These are phyloP conservation scores for Priceomyces medius DNA, from an alignment of 805 yeast species.

Conservation along the genomic window DNA sequence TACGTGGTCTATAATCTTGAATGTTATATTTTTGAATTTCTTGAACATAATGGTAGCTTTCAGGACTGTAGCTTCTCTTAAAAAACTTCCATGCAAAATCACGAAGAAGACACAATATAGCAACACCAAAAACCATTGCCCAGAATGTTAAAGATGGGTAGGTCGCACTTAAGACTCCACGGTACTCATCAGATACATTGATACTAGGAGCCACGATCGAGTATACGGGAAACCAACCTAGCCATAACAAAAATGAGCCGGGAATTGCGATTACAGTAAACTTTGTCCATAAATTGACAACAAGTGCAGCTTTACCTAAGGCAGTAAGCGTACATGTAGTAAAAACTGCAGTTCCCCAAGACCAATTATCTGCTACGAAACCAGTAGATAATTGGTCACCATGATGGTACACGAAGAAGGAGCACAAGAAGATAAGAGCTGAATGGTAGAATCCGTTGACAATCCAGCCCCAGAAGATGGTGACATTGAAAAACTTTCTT, in stretches of 20 bases:
- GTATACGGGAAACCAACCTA: slow-evolving; percentile 82
- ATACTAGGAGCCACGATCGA: slow-evolving; percentile 81
- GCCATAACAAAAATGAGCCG: slow-evolving; percentile 85
- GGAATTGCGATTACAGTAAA: slow-evolving; percentile 91
- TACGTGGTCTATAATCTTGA: slow-evolving; percentile 91
- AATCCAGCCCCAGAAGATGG: slow-evolving; percentile 97
- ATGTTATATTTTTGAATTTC: slow-evolving; percentile 94
- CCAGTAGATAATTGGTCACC: slow-evolving; percentile 72
- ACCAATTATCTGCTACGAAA: slow-evolving; percentile 80
- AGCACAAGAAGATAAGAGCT: slow-evolving; percentile 73
- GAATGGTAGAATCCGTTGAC: slow-evolving; percentile 94
- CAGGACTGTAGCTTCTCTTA: slow-evolving; percentile 88
- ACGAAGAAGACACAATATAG: slow-evolving; percentile 75
- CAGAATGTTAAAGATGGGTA: slow-evolving; percentile 81
- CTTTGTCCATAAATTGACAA: slow-evolving; percentile 93
- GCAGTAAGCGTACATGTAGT: slow-evolving; percentile 87
- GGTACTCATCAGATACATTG: slow-evolving; percentile 78
- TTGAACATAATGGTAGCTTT: slow-evolving; percentile 91
- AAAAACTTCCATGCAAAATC: slow-evolving; percentile 94
- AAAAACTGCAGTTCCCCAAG: slow-evolving; percentile 89
- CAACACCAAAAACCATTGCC: slow-evolving; percentile 75
- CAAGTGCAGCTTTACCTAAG: slow-evolving; percentile 90
- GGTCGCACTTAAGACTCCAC: slow-evolving; percentile 73
- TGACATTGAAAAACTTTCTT: slow-evolving; percentile 84
- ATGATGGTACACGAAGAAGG: slow-evolving; percentile 62